Percentiles rank a stretch among this genome's conserved stretches.
phyloP scores from a whole-genome alignment of 2,329 filamentous ascomycete genomes.

The Zasmidium cellare region DNA sequence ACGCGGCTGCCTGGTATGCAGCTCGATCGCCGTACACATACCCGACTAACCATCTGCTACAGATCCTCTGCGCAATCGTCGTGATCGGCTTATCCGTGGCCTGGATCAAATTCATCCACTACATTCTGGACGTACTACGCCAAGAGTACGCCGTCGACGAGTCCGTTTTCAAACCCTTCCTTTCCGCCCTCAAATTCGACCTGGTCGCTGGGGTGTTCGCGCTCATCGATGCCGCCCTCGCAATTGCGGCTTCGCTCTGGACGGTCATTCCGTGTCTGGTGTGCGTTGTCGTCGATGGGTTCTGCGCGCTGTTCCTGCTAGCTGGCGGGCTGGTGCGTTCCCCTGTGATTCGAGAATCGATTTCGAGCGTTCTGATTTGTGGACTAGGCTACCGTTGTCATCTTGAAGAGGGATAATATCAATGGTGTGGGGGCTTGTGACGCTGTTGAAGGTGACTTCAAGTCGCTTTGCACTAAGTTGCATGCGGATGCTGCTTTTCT shows the following conservation, averaged over 20 bases:
- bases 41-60: background rate
- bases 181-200: background rate
- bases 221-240: background rate
- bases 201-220: background rate
- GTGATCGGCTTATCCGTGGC: background rate
- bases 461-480: background rate
- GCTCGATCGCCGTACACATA: too few species aligned
- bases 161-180: background rate
- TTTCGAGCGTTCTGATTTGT: too few species aligned
- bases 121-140: too few species aligned
- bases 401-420: background rate
- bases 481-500: background rate
- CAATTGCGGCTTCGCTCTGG: background rate
- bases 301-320: background rate
- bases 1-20: too few species aligned
- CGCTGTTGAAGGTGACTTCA: background rate
- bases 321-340: background rate
- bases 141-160: too few species aligned
- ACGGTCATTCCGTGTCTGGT: background rate
- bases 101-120: too few species aligned
- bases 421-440: background rate
- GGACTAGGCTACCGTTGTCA: background rate
- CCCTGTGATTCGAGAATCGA: too few species aligned
- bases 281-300: background rate
- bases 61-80: background rate